A percentile compares a stretch with the other conserved stretches of the same genome.
Conservation (phyloP, 2,329 filamentous ascomycete species). For the Alternaria angustiovoidea region DNA sequence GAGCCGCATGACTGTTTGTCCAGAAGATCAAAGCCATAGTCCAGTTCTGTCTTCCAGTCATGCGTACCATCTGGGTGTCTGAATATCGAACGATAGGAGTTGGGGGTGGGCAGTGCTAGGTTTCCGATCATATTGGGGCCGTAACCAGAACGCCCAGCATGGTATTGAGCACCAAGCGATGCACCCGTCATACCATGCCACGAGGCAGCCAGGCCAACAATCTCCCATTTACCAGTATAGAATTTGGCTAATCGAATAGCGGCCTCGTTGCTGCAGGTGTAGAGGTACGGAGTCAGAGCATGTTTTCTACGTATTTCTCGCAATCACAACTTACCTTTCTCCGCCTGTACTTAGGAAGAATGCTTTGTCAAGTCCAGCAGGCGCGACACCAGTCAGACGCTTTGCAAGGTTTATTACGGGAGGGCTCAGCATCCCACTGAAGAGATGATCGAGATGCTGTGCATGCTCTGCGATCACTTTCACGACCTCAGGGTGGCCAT, state of each 20-base stretch:
- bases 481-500: slow-evolving; percentile 46
- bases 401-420: slow-evolving; percentile 46
- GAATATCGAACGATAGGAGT: slow-evolving; percentile 69
- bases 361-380: slow-evolving; percentile 42
- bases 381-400: slow-evolving; percentile 34
- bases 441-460: slow-evolving; percentile 43
- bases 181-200: slow-evolving; percentile 69
- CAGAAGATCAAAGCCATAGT: slow-evolving; percentile 68
- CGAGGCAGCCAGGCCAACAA: slow-evolving; percentile 65
- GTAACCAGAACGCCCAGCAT: slow-evolving; percentile 59
- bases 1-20: slow-evolving; percentile 68
- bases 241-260: slow-evolving; percentile 71
- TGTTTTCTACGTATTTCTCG: neutral
- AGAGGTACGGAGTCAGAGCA: neutral
- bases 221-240: slow-evolving; percentile 71
- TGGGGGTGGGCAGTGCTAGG: slow-evolving; percentile 66
- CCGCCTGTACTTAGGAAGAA: slow-evolving; percentile 48
- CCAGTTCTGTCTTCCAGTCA: slow-evolving; percentile 71
- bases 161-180: slow-evolving; percentile 63
- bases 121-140: slow-evolving; percentile 63
- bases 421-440: slow-evolving; percentile 48
- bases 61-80: slow-evolving; percentile 66
- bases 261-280: slow-evolving; percentile 56
- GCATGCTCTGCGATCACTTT: slow-evolving; percentile 39
- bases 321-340: slow-evolving; percentile 24